phyloP scores from a whole-genome alignment of 2,329 filamentous ascomycete species.

The Stachybotrys echinatus region DNA sequence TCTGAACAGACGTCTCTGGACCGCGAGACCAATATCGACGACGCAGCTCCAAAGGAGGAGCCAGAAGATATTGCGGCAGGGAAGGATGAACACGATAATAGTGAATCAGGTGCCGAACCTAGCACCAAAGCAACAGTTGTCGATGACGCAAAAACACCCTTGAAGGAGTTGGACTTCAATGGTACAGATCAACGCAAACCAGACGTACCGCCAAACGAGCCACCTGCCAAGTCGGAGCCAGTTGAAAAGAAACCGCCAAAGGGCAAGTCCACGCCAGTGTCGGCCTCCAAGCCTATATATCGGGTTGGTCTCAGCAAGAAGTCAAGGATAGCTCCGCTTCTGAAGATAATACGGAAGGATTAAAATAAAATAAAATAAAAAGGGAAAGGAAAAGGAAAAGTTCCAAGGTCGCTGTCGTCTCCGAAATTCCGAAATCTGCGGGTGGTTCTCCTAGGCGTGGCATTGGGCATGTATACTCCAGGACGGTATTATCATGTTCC shows the following conservation, averaged over 20 bases:
- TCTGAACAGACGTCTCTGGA: too few relatives aligned
- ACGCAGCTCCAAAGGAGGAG: not conserved
- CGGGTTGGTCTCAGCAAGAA: conserved; percentile 47
- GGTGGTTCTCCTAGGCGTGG: too few relatives aligned
- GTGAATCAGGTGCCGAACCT: not conserved
- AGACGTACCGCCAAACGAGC: not conserved
- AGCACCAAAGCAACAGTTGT: not conserved
- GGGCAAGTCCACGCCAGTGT: not conserved
- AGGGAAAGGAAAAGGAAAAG: too few relatives aligned
- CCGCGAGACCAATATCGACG: not conserved
- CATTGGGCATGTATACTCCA: too few relatives aligned
- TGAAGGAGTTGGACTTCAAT: not conserved
- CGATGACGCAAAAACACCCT: not conserved
- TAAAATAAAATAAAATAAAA: conserved; percentile 25
- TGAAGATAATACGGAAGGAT: conserved; percentile 36
- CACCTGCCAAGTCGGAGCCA: not conserved
- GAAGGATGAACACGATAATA: not conserved
- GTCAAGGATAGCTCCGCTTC: conserved; percentile 43
- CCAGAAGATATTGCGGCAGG: not conserved
- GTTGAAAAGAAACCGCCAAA: not conserved
- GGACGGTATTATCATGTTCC: too few relatives aligned
- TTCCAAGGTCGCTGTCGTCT: not conserved
- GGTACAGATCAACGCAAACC: not conserved
- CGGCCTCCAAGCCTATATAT: conserved; percentile 17
- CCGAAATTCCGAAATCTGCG: too few relatives aligned